These are phyloP conservation scores for Rostrohypoxylon terebratum DNA, from an alignment of 495 filamentous ascomycete genomes.

Conservation along the genomic window DNA sequence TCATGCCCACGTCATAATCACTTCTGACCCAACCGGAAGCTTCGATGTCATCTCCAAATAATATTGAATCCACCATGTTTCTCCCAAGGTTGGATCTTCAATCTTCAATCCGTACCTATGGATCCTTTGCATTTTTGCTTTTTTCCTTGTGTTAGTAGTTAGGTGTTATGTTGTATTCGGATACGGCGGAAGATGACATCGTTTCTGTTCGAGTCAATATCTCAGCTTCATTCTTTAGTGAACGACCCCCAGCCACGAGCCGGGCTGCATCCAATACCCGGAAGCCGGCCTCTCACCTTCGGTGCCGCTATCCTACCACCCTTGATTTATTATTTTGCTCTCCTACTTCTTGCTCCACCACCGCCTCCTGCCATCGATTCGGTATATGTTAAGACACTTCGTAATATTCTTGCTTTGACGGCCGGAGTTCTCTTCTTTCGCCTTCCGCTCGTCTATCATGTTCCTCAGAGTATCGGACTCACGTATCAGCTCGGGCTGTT, in stretches of 20 bases:
- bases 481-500: constrained; percentile 41
- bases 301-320: constrained; percentile 33
- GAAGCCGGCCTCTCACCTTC: constrained; percentile 30
- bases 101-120: background rate
- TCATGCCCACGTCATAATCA: constrained; percentile 25
- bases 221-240: constrained; percentile 17
- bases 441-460: constrained; percentile 34
- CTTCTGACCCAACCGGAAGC: background rate
- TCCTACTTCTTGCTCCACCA: constrained; percentile 36
- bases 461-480: constrained; percentile 40
- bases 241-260: constrained; percentile 17
- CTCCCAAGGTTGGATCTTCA: background rate
- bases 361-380: constrained; percentile 30
- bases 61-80: background rate
- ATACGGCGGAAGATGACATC: background rate
- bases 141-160: background rate
- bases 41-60: constrained; percentile 7
- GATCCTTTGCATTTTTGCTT: background rate
- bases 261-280: constrained; percentile 38
- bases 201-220: background rate
- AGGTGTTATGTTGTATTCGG: background rate
- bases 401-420: constrained; percentile 34
- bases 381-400: constrained; percentile 14
- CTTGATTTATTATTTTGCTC: constrained; percentile 30
- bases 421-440: constrained; percentile 36